Percentiles rank a stretch among this genome's conserved stretches.
phyloP scores from a whole-genome alignment of 495 filamentous ascomycete species.

The Letharia lupina region DNA sequence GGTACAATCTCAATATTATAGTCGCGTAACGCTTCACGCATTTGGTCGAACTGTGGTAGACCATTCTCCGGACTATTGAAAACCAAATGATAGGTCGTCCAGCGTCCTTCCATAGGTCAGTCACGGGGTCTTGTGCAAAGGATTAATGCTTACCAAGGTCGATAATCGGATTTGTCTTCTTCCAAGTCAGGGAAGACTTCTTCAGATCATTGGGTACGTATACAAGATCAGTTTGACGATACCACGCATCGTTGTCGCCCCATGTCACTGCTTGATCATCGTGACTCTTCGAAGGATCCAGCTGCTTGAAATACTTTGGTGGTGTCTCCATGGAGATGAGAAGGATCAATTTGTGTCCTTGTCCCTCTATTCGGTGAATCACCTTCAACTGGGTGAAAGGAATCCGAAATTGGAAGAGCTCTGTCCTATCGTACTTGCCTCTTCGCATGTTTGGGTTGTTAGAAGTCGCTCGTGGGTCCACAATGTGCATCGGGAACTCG shows the following conservation, averaged over 20 bases:
- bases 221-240: conserved; percentile 62
- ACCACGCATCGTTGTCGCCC: conserved; percentile 64
- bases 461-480: conserved; percentile 29
- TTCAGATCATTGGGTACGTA: conserved; percentile 37
- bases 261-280: conserved; percentile 42
- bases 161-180: conserved; percentile 49
- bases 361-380: conserved; percentile 41
- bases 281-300: conserved; percentile 35
- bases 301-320: conserved; percentile 54
- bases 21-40: conserved; percentile 54
- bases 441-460: not conserved
- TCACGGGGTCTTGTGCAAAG: conserved; percentile 1
- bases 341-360: conserved; percentile 33
- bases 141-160: conserved; percentile 55
- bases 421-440: conserved; percentile 14
- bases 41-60: conserved; percentile 30
- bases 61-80: conserved; percentile 33
- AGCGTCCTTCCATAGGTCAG: conserved; percentile 42
- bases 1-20: conserved; percentile 56
- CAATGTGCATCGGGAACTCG: conserved; percentile 35
- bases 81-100: conserved; percentile 57
- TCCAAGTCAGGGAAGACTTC: conserved; percentile 43
- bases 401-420: conserved; percentile 48
- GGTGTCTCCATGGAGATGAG: conserved; percentile 57
- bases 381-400: conserved; percentile 54